Evolutionary conservation across 2,329 filamentous ascomycete genomes (phyloP).

Genomic region (Thelonectria olida): DNA sequence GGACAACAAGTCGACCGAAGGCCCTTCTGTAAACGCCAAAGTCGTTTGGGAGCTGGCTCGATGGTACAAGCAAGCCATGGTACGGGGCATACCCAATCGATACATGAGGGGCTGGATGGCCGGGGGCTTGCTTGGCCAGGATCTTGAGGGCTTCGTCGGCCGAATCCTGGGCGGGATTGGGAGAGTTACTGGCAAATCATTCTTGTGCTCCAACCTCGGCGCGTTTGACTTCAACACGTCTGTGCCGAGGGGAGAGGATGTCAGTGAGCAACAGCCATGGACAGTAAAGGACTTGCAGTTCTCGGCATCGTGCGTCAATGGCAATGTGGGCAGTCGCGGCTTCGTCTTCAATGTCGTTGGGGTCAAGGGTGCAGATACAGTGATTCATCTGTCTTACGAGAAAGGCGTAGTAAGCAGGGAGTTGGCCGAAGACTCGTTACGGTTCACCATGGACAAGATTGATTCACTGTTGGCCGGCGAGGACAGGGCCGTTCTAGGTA

Average conservation of each 20-base stretch:
- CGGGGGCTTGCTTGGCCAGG: slow-evolving; percentile 9
- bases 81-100: slow-evolving; percentile 3
- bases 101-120: slow-evolving; percentile 17
- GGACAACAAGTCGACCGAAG: not conserved
- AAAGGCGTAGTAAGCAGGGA: slow-evolving; percentile 14
- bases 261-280: not conserved
- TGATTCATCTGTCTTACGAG: slow-evolving; percentile 19
- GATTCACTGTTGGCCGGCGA: slow-evolving; percentile 3
- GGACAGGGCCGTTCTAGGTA: not conserved
- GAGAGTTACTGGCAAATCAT: slow-evolving; percentile 8
- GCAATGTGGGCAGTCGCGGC: slow-evolving; percentile 13
- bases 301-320: slow-evolving; percentile 18
- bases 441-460: slow-evolving; percentile 20
- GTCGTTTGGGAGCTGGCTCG: slow-evolving; percentile 16
- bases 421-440: slow-evolving; percentile 13
- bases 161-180: slow-evolving; percentile 8
- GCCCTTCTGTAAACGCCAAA: slow-evolving; percentile 5
- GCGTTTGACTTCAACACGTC: slow-evolving; percentile 6
- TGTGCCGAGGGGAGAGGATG: not conserved
- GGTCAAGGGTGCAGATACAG: slow-evolving; percentile 14
- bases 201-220: slow-evolving; percentile 19
- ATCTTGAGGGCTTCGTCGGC: slow-evolving; percentile 19
- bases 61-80: slow-evolving; percentile 11
- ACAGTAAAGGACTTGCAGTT: slow-evolving; percentile 22
- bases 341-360: slow-evolving; percentile 21